A percentile compares a stretch with the other conserved stretches of the same genome.
phyloP scores from a whole-genome alignment of 2,329 filamentous ascomycete genomes.

The Purpureocillium lavendulum region DNA sequence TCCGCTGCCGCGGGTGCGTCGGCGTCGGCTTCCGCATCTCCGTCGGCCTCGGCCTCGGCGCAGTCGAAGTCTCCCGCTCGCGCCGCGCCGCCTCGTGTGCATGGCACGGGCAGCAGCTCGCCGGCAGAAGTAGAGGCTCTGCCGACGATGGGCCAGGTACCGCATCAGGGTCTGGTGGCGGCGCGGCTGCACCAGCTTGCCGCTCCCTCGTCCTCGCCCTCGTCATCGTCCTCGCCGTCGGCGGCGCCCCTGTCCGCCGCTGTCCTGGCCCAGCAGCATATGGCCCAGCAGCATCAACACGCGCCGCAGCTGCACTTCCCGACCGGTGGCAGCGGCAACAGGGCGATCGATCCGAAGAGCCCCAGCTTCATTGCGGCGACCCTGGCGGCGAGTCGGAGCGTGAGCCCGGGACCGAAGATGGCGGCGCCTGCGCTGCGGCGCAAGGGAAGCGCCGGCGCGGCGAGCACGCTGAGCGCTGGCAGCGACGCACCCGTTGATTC shows the following conservation, averaged over 20 bases:
- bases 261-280: neutral
- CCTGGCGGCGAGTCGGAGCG: conserved; percentile 45
- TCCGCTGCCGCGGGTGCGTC: neutral
- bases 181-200: conserved; percentile 15
- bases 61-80: conserved; percentile 4
- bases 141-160: conserved; percentile 2
- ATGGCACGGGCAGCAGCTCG: conserved; percentile 29
- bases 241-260: neutral
- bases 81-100: conserved; percentile 6
- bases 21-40: neutral
- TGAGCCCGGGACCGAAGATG: conserved; percentile 25
- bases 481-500: conserved; percentile 33
- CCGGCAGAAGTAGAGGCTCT: neutral
- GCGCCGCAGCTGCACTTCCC: too few relatives aligned
- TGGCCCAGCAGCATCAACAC: conserved; percentile 9
- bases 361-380: conserved; percentile 50
- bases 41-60: conserved; percentile 6
- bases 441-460: conserved; percentile 19
- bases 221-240: neutral
- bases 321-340: too few relatives aligned
- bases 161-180: conserved; percentile 7
- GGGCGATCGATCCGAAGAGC: conserved; percentile 33
- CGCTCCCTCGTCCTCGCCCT: conserved; percentile 2
- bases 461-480: conserved; percentile 18
- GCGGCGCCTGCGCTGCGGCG: conserved; percentile 14